These are phyloP conservation scores for Fusarium brachygibbosum DNA, from an alignment of 2,329 filamentous ascomycete genomes.

Conservation along the genomic window DNA sequence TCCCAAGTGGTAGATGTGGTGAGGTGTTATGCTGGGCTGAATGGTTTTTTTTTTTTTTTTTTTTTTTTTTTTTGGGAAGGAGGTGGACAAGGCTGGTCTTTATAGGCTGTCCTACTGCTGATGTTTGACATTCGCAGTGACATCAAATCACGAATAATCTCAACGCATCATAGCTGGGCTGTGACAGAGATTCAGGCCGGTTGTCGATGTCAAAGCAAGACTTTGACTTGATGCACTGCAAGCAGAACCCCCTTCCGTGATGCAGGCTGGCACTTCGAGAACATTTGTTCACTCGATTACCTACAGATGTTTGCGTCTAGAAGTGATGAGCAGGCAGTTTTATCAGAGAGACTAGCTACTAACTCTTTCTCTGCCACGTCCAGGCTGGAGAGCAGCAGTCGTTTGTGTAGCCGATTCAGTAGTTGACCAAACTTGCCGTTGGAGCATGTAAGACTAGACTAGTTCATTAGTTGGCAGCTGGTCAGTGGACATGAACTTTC, in stretches of 20 bases:
- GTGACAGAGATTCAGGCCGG: neutral
- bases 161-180: neutral
- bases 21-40: neutral
- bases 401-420: too few relatives aligned
- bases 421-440: too few relatives aligned
- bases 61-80: too few relatives aligned
- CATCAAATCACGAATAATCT: neutral
- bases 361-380: too few relatives aligned
- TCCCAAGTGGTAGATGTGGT: neutral
- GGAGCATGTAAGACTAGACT: too few relatives aligned
- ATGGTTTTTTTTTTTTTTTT: too few relatives aligned
- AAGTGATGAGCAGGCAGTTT: neutral
- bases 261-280: rapidly evolving
- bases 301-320: neutral
- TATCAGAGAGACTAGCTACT: neutral
- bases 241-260: neutral
- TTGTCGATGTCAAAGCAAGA: neutral
- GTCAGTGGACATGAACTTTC: too few relatives aligned
- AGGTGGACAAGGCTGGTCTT: neutral
- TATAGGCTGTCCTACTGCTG: neutral
- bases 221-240: neutral
- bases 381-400: too few relatives aligned
- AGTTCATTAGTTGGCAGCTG: too few relatives aligned
- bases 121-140: too few relatives aligned
- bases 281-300: too few relatives aligned